Evolutionary conservation across 306 rosid species (phyloP).

Genomic region (Alnus rubra): DNA sequence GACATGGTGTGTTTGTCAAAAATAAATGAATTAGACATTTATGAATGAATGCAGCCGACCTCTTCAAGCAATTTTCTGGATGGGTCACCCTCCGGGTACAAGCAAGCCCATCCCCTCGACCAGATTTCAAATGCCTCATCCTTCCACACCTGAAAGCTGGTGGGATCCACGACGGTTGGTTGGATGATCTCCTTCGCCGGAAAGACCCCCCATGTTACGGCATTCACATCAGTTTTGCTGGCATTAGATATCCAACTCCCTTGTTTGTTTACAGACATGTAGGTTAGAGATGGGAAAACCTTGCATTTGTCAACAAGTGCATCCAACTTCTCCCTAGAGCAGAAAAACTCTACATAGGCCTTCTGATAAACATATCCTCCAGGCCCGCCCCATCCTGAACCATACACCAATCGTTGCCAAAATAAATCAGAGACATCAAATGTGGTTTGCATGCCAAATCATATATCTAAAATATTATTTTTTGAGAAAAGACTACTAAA

Average conservation of each 20-base stretch:
- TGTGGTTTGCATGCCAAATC: not conserved
- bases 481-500: not conserved
- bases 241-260: slow-evolving; percentile 74
- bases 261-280: slow-evolving; percentile 81
- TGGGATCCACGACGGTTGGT: slow-evolving; percentile 93
- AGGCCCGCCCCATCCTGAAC: slow-evolving; percentile 93
- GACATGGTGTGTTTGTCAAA: not conserved
- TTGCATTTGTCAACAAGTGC: slow-evolving; percentile 65
- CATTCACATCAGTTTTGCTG: slow-evolving; percentile 72
- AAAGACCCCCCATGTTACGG: slow-evolving; percentile 99
- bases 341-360: slow-evolving; percentile 95
- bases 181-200: slow-evolving; percentile 91
- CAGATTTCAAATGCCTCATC: slow-evolving; percentile 95
- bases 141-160: slow-evolving; percentile 87
- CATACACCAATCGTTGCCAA: slow-evolving; percentile 1
- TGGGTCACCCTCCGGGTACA: slow-evolving; percentile 71
- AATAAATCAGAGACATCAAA: not conserved
- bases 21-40: not conserved
- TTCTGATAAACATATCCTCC: slow-evolving; percentile 95
- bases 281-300: slow-evolving; percentile 66
- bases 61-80: slow-evolving; percentile 83
- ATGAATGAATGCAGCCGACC: slow-evolving; percentile 44
- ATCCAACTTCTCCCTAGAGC: slow-evolving; percentile 78
- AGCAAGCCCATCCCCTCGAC: slow-evolving; percentile 85
- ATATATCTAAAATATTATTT: not conserved